phyloP scores from a whole-genome alignment of 2,329 filamentous ascomycete genomes.

The Massarina eburnea region DNA sequence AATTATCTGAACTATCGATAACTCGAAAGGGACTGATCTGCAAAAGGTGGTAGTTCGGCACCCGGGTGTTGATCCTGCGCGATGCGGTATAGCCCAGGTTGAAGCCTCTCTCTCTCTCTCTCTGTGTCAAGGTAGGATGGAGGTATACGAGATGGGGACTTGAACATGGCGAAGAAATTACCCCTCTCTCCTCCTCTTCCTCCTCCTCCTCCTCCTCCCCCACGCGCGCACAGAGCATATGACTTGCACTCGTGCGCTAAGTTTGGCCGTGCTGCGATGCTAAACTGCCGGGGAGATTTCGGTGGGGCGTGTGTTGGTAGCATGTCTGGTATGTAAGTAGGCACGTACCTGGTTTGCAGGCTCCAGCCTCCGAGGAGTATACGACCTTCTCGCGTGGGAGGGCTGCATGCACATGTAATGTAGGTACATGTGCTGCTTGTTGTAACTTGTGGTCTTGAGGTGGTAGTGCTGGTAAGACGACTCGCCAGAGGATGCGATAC shows the following conservation, averaged over 20 bases:
- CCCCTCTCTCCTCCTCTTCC: too few species aligned
- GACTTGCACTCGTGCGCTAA: neutral
- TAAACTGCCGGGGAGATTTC: neutral
- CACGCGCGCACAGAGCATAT: conserved; percentile 8
- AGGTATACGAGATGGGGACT: conserved; percentile 1
- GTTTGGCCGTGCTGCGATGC: neutral
- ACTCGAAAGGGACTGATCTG: conserved; percentile 16
- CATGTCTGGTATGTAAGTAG: neutral
- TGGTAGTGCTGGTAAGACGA: too few species aligned
- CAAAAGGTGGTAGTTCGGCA: conserved; percentile 12
- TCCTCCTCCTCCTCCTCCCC: too few species aligned
- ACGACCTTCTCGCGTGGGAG: too few species aligned
- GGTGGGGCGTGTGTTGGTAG: neutral
- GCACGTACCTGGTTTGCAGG: too few species aligned
- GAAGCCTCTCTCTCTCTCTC: too few species aligned
- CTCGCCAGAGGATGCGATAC: conserved; percentile 13
- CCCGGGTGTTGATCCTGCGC: conserved; percentile 9
- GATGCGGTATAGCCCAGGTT: neutral
- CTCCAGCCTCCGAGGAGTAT: too few species aligned
- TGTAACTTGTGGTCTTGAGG: too few species aligned
- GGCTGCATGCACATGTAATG: too few species aligned
- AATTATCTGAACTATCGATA: conserved; percentile 15
- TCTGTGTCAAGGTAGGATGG: too few species aligned
- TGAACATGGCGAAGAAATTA: neutral
- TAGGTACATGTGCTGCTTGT: too few species aligned